These are phyloP conservation scores for Magnolia sinica DNA, from an alignment of 164 flowering plant species.

Conservation along the genomic window DNA sequence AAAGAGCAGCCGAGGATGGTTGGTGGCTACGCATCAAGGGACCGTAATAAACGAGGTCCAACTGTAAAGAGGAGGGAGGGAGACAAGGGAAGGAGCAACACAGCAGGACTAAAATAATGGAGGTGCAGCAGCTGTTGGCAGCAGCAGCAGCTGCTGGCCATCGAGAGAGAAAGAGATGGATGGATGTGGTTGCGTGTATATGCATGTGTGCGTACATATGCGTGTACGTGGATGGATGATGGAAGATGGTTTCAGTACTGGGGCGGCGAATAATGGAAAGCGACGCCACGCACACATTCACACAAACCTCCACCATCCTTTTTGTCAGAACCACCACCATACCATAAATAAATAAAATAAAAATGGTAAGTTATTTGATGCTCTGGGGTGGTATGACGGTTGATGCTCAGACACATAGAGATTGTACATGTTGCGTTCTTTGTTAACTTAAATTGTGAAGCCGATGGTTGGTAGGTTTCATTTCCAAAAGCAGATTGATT, in stretches of 20 bases:
- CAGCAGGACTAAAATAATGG: background rate
- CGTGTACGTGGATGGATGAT: background rate
- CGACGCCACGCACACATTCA: conserved; percentile 13
- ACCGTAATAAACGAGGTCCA: background rate
- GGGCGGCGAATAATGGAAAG: conserved; percentile 15
- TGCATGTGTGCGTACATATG: background rate
- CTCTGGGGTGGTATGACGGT: too few species aligned
- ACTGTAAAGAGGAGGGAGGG: background rate
- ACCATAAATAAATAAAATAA: background rate
- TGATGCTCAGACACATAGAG: too few species aligned
- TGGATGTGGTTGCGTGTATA: background rate
- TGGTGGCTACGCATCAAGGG: background rate
- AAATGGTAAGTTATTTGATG: too few species aligned
- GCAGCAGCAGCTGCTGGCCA: background rate
- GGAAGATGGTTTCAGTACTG: background rate
- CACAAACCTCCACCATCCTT: conserved; percentile 6
- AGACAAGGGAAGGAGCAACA: background rate
- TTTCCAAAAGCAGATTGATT: too few species aligned
- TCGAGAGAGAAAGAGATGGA: background rate
- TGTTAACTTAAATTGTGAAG: too few species aligned
- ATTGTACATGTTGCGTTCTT: too few species aligned
- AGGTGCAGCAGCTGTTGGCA: background rate
- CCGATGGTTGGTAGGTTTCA: too few species aligned
- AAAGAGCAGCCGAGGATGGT: background rate
- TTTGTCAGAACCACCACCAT: conserved; percentile 3